Evolutionary conservation across 305 asterid genomes (phyloP).

Genomic region (Solanum aculeatissimum): DNA sequence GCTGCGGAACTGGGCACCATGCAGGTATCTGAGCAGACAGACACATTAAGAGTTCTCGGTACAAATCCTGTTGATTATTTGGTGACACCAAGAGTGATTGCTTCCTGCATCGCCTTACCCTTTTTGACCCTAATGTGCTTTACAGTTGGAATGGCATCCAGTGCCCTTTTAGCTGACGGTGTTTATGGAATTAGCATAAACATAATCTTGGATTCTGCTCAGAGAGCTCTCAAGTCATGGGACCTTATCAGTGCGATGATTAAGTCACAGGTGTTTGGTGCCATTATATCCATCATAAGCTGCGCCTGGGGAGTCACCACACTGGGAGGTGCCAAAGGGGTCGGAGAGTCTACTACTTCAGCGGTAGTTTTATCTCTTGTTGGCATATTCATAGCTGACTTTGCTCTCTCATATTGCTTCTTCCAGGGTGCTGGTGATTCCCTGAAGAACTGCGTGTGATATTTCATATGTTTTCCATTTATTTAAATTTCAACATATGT

Average conservation of each 20-base stretch:
- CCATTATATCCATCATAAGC: constrained; percentile 77
- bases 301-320: constrained; percentile 98
- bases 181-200: constrained; percentile 80
- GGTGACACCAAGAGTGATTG: constrained; percentile 82
- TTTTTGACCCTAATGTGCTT: constrained; percentile 77
- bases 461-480: not conserved
- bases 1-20: constrained; percentile 96
- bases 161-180: constrained; percentile 64
- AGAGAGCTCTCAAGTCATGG: constrained; percentile 70
- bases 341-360: constrained; percentile 90
- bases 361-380: constrained; percentile 93
- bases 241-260: constrained; percentile 88
- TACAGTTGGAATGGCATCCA: constrained; percentile 78
- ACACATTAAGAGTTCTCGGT: constrained; percentile 85
- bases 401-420: constrained; percentile 72
- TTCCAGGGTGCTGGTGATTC: constrained; percentile 98
- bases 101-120: constrained; percentile 66
- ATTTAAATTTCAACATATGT: not conserved
- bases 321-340: constrained; percentile 95
- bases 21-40: constrained; percentile 98
- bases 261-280: constrained; percentile 73
- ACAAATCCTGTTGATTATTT: constrained; percentile 80
- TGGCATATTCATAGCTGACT: constrained; percentile 84
- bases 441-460: constrained; percentile 52
- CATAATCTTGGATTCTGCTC: constrained; percentile 82